Conservation (phyloP, 1,284 basidiomycete species). For the Leucocoprinus gongylophorus region DNA sequence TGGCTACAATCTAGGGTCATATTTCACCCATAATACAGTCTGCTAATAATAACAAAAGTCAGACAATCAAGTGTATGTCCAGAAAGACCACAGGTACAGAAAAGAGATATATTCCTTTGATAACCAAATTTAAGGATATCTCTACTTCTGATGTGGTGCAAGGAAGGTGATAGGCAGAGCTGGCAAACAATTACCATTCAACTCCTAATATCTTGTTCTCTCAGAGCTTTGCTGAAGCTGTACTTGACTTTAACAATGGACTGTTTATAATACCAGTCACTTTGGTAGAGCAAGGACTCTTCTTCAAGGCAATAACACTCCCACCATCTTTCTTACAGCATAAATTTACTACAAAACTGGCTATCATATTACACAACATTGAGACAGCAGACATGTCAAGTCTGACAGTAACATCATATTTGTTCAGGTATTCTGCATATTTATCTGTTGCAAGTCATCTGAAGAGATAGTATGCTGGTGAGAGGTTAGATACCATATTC, state of each 20-base stretch:
- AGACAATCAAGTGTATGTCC: not conserved
- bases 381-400: constrained; percentile 34
- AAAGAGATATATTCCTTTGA: constrained; percentile 6
- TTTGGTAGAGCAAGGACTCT: constrained; percentile 14
- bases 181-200: not conserved
- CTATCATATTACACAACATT: constrained; percentile 49
- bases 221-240: no score
- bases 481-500: constrained; percentile 37
- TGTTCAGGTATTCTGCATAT: constrained; percentile 63
- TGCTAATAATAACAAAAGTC: not conserved
- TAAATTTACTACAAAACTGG: constrained; percentile 45
- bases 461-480: constrained; percentile 38
- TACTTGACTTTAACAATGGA: not conserved
- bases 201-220: not conserved
- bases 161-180: not conserved
- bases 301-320: constrained; percentile 33
- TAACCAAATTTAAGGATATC: not conserved
- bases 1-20: not conserved
- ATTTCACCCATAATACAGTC: not conserved
- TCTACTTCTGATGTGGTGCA: not conserved
- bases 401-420: constrained; percentile 47
- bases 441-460: constrained; percentile 50
- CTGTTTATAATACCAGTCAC: not conserved
- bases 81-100: not conserved
- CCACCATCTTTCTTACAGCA: constrained; percentile 54